Evolutionary conservation across 495 filamentous ascomycete genomes (phyloP), one percentile per base, ranked within the genome.

Genomic region (Echria macrotheca): DNA sequence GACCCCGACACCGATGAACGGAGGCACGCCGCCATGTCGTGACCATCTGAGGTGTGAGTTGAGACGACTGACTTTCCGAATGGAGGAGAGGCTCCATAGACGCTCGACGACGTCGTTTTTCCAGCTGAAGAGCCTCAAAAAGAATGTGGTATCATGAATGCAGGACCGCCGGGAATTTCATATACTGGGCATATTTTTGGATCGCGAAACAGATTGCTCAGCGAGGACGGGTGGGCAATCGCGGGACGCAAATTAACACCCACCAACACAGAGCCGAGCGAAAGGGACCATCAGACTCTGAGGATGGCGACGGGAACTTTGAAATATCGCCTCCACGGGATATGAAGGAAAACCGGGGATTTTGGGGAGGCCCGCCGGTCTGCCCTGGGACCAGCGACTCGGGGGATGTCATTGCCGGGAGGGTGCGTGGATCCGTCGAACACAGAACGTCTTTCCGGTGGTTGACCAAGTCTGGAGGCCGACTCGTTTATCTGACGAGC

Each of bases 171-270:
- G 46, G 23, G 47, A 31, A 40, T 28, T 44, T 56, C 53, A 52
- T 56, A 25, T 56, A 52, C 33, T 28, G 32, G 42, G 14, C 29
- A 24, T 55, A 56, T 56, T 56, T 56, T 56, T 56, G 54, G 54
- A 49, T 49, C 49, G 48, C 48, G 48, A 52, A 41, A 43, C 18
- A 21, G 19, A 42, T 26, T 23, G 31, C 15, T 11, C 17, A 26
- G 41, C 23, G 47, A 19, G 18, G 22, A 36, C 26, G 53, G 38
- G 36, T 43, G 47, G 23, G n/a, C 24, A 47, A 18, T 18, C 15
- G 38, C 53, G 53, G 53, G 43, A 51, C 21, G 49, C 42, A 55
- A 51, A 55, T 55, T 55, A 23, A 18, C 42, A 49, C 39, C 51
- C 39, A 44, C 36, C 44, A 36, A n/a, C 10, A 9, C n/a, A 28